A percentile compares a stretch with the other conserved stretches of the same genome.
These are phyloP conservation scores for Sphaerulina vaccinii DNA, from an alignment of 2,329 filamentous ascomycete species.

Conservation along the genomic window DNA sequence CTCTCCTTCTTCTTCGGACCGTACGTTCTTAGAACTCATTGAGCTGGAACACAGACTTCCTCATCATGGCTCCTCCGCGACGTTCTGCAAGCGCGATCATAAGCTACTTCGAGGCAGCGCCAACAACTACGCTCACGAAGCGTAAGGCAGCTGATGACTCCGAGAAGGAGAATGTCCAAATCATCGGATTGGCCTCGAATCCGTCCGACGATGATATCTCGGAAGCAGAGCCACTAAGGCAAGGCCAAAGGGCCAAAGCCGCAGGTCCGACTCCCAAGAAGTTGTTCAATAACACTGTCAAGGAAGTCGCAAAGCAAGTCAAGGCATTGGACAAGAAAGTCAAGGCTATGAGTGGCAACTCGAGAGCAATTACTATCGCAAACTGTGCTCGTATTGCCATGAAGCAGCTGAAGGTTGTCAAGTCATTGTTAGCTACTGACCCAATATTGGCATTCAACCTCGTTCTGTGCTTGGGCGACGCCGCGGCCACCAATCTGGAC, in stretches of 20 bases:
- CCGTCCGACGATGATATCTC: too few species aligned
- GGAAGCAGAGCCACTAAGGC: too few species aligned
- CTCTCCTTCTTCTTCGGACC: too few species aligned
- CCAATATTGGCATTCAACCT: constrained; percentile 1
- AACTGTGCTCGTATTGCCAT: not conserved
- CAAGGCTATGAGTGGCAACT: constrained; percentile 9
- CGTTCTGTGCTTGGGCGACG: constrained; percentile 1
- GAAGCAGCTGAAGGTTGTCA: not conserved
- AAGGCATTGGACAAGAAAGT: constrained; percentile 9
- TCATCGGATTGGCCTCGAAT: too few species aligned
- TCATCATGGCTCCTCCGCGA: too few species aligned
- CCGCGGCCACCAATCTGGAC: not conserved
- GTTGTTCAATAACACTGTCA: constrained; percentile 4
- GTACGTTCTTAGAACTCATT: too few species aligned
- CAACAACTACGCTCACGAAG: too few species aligned
- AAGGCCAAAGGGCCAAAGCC: too few species aligned
- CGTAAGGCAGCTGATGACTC: too few species aligned
- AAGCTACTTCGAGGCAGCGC: too few species aligned
- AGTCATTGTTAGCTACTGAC: not conserved
- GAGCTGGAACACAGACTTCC: too few species aligned
- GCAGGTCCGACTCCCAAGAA: not conserved
- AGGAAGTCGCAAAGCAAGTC: constrained; percentile 2
- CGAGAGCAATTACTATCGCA: not conserved
- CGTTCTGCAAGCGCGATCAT: too few species aligned
- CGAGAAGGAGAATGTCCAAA: not conserved